A percentile compares a stretch with the other conserved stretches of the same genome.
phyloP scores from a whole-genome alignment of 2,329 filamentous ascomycete species.

The Akanthomyces lecanii region DNA sequence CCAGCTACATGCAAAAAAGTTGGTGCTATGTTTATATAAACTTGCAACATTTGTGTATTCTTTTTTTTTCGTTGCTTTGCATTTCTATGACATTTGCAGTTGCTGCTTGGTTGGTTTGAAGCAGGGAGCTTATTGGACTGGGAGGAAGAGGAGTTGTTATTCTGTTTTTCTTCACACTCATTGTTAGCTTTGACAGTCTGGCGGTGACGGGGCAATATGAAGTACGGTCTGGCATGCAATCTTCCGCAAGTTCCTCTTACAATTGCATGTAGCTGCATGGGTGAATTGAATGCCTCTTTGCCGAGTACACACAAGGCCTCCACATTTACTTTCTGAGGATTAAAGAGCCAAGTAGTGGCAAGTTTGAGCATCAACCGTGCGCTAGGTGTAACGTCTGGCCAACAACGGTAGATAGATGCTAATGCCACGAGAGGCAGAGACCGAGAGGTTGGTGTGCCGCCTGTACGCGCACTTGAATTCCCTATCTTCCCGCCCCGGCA shows the following conservation, averaged over 20 bases:
- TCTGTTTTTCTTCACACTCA: background rate
- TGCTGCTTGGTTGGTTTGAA: background rate
- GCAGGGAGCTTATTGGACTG: background rate
- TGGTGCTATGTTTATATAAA: constrained; percentile 12
- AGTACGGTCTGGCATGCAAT: background rate
- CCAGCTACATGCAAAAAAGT: constrained; percentile 2
- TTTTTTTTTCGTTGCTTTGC: background rate
- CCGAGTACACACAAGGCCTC: background rate
- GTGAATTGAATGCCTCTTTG: background rate
- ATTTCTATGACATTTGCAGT: constrained; percentile 2
- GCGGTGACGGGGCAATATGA: background rate
- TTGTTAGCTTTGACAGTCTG: background rate
- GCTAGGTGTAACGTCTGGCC: background rate
- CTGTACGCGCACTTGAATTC: background rate
- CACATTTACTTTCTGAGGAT: background rate
- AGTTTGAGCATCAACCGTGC: too few relatives aligned
- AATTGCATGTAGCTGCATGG: background rate
- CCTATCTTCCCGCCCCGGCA: background rate
- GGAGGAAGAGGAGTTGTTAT: background rate
- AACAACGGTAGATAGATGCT: background rate
- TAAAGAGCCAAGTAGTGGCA: too few relatives aligned
- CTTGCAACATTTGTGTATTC: background rate
- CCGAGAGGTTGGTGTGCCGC: background rate
- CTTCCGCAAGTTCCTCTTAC: background rate
- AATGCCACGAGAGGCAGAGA: background rate